Conservation (phyloP, 139 green algal genomes). For the Micractinium conductrix region DNA sequence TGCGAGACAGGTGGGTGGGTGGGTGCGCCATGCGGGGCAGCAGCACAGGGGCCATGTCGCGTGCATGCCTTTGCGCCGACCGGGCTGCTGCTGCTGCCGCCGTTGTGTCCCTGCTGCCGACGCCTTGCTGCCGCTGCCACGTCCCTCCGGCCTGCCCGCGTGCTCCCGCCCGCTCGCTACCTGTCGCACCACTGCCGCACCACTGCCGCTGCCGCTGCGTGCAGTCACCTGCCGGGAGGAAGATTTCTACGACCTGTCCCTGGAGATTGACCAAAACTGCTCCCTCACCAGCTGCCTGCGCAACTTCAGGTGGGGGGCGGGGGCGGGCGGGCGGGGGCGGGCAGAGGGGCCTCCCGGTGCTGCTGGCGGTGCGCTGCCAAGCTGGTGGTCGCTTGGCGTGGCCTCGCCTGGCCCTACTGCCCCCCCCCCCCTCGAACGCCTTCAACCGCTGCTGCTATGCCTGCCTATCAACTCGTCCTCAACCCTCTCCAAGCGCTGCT, state of each 20-base stretch:
- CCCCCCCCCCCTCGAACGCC: not conserved
- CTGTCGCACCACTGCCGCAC: too few species aligned
- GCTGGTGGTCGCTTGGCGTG: too few species aligned
- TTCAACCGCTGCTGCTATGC: not conserved
- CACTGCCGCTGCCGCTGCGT: not conserved
- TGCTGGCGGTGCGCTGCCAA: not conserved
- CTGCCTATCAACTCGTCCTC: not conserved
- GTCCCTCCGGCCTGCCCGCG: too few species aligned
- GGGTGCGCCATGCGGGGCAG: too few species aligned
- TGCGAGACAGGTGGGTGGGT: constrained; percentile 78
- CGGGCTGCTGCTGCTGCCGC: not conserved
- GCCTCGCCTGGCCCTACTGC: not conserved
- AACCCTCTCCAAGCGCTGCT: not conserved
- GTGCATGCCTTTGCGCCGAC: too few species aligned
- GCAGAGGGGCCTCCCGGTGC: not conserved
- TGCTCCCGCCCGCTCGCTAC: too few species aligned
- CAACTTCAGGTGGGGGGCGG: constrained; percentile 81
- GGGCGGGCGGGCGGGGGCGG: not conserved
- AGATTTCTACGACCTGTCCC: constrained; percentile 93
- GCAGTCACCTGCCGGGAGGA: constrained; percentile 75
- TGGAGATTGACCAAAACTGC: constrained; percentile 96
- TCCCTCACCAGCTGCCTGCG: constrained; percentile 86
- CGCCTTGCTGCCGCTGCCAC: too few species aligned
- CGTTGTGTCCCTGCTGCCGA: not conserved
- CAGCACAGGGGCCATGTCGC: too few species aligned